A percentile compares a stretch with the other conserved stretches of the same genome.
These are phyloP conservation scores for Truncatella angustata DNA, from an alignment of 2,329 filamentous ascomycete species.

Conservation along the genomic window DNA sequence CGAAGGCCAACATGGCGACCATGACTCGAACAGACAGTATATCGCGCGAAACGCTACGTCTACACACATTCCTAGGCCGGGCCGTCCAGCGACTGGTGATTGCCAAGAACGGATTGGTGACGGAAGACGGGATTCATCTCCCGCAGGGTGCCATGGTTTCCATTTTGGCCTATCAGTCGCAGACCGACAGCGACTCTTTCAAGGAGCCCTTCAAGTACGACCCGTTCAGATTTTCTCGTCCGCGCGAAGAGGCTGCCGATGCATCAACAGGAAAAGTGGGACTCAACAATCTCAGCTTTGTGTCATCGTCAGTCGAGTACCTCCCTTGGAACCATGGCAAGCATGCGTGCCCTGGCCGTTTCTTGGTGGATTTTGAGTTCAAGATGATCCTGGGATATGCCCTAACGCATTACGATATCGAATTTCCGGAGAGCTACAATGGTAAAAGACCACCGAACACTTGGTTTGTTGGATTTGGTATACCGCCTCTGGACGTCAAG, in stretches of 20 bases:
- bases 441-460: constrained; percentile 18
- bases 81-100: constrained; percentile 27
- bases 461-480: constrained; percentile 16
- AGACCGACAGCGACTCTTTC: constrained; percentile 26
- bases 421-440: constrained; percentile 18
- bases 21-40: constrained; percentile 39
- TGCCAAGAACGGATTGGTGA: constrained; percentile 24
- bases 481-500: constrained; percentile 17
- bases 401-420: constrained; percentile 34
- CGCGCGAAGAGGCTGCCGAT: constrained; percentile 24
- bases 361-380: constrained; percentile 37
- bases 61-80: constrained; percentile 29
- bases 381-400: constrained; percentile 31
- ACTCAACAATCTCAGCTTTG: constrained; percentile 27
- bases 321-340: constrained; percentile 36
- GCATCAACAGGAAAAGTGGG: constrained; percentile 13
- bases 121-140: constrained; percentile 27
- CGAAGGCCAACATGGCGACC: constrained; percentile 32
- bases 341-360: constrained; percentile 39
- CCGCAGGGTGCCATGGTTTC: constrained; percentile 30
- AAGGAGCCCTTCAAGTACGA: constrained; percentile 35
- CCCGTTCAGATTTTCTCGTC: constrained; percentile 37
- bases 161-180: constrained; percentile 25
- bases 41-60: constrained; percentile 38
- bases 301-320: constrained; percentile 27